A percentile compares a stretch with the other conserved stretches of the same genome.
Evolutionary conservation across 176 grass and related monocot genomes (phyloP).

Genomic region (Carex kokanica): DNA sequence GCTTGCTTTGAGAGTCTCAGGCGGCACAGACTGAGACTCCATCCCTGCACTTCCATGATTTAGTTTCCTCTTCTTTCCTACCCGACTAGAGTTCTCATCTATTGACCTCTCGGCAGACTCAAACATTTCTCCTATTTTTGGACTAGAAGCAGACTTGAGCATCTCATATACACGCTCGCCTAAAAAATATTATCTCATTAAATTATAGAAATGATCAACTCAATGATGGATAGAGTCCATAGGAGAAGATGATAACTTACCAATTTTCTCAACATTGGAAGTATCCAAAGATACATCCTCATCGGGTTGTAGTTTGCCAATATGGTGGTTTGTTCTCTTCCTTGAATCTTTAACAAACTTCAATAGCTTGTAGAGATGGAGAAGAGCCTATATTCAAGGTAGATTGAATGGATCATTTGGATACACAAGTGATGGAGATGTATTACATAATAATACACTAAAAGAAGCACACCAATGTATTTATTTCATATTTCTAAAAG

Average conservation of each 20-base stretch:
- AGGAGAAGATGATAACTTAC: conserved; percentile 20
- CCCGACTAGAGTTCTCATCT: neutral
- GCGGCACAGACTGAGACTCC: conserved; percentile 8
- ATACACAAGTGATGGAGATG: neutral
- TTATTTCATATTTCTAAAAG: neutral
- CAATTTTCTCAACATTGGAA: conserved; percentile 34
- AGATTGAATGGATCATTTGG: neutral
- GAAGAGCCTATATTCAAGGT: conserved; percentile 29
- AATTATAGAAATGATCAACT: neutral
- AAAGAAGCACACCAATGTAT: neutral
- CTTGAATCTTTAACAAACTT: conserved; percentile 27
- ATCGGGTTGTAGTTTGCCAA: conserved; percentile 8
- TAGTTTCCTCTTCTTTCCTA: conserved; percentile 19
- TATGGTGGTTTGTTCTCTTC: neutral
- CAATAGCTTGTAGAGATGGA: conserved; percentile 31
- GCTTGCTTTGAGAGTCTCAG: neutral
- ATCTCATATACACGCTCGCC: conserved; percentile 26
- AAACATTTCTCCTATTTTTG: conserved; percentile 33
- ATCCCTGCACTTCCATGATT: neutral
- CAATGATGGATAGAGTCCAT: neutral
- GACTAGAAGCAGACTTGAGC: conserved; percentile 34
- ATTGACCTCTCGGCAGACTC: conserved; percentile 23
- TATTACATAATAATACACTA: neutral
- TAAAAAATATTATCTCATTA: conserved; percentile 13
- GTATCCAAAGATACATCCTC: conserved; percentile 24